Evolutionary conservation across 179 eudicot species (phyloP), one percentile per base, ranked within the genome.

Genomic region (Sideroxylon spinosum): DNA sequence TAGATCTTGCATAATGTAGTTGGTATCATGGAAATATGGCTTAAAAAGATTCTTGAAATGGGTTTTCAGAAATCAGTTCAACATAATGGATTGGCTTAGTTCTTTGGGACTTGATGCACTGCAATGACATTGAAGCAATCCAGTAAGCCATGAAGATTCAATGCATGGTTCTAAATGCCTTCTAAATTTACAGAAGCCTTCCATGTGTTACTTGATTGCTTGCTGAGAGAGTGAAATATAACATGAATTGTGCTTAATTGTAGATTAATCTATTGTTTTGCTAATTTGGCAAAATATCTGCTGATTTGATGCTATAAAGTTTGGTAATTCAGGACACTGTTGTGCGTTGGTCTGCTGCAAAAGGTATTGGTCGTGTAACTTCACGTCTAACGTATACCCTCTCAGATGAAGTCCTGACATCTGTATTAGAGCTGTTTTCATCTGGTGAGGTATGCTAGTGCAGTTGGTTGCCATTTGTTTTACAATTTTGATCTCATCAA

Each of bases 291-390:
- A 25, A 7, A 56, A 25, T 44, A 26, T 55, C 37, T 73, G 63
- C 70, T 75, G 64, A 74, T 75, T 71, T 74, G 29, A 20, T 65
- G 57, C n/a, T 48, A 20, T 50, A 44, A 66, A 12, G 20, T 71
- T 69, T 80, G 57, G 26, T 76, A 70, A 67, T 88, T 80, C 85
- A 95, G 99, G 99, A 95, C 81, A 95, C 99, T 60, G 94, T 95
- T 83, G 99, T 95, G 76, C 97, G 99, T 76, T 95, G 99, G 99
- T 95, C 99, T 87, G 95, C 98, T 83, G 99, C 99, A 73, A 95
- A 95, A 90, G 99, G 99, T 79, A 88, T 95, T 84, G 99, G 99
- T 63, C 98, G 99, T 0, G 86, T 95, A 73, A 88, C 95, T 71
- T 91, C 98, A 68, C 90, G 92, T 62, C 86, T 95, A 73, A 93